Conservation (phyloP, 1,139 yeast genomes). For the Hansenula lynferdii region DNA sequence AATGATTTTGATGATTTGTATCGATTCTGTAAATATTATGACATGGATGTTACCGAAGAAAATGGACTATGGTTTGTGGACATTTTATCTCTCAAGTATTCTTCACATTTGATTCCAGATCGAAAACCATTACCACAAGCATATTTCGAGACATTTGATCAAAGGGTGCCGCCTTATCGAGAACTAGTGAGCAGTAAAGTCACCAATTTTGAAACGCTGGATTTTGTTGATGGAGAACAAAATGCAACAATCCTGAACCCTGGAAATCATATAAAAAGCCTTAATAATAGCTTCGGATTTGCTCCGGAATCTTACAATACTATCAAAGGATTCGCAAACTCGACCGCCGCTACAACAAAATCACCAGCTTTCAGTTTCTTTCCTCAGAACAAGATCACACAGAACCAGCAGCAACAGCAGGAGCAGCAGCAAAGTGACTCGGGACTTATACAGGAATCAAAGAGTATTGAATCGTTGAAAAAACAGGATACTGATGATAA, state of each 20-base stretch:
- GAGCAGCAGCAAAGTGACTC: neutral
- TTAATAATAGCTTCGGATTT: no score
- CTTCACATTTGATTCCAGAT: constrained; percentile 40
- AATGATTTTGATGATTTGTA: constrained; percentile 49
- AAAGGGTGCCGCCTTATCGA: constrained; percentile 30
- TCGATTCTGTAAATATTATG: constrained; percentile 61
- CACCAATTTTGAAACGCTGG: constrained; percentile 21
- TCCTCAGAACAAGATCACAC: no score
- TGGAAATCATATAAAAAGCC: no score
- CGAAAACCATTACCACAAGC: constrained; percentile 46
- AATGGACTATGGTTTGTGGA: constrained; percentile 46
- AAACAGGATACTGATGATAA: constrained; percentile 8
- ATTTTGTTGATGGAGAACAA: constrained; percentile 11
- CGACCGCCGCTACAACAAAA: no score
- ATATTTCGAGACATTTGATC: constrained; percentile 48
- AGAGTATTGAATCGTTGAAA: neutral
- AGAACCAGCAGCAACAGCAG: constrained; percentile 9
- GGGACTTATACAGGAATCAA: no score
- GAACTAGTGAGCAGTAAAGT: constrained; percentile 32
- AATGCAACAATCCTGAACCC: no score
- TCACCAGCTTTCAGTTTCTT: no score
- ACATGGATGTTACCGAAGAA: constrained; percentile 41
- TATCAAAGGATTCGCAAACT: no score
- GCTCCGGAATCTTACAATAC: no score
- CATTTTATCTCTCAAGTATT: constrained; percentile 47